Percentiles rank a stretch among this genome's conserved stretches.
Conservation (phyloP, 2,329 filamentous ascomycete genomes). For the Myriosclerotinia curreyana region DNA sequence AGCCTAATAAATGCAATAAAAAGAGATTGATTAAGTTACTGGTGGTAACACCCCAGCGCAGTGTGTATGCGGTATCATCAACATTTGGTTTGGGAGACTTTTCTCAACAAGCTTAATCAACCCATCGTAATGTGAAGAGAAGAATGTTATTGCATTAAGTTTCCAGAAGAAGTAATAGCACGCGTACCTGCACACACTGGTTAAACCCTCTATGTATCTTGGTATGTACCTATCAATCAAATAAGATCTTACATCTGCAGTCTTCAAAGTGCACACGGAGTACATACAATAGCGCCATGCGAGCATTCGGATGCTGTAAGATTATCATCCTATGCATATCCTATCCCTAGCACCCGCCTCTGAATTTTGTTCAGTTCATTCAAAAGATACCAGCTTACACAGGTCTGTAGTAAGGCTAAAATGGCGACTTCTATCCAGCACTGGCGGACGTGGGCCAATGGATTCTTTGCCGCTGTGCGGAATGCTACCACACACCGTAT, state of each 20-base stretch:
- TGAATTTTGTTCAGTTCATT: neutral
- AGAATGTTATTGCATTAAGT: neutral
- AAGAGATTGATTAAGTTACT: too few relatives aligned
- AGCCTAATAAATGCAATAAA: neutral
- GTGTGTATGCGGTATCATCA: conserved; percentile 4
- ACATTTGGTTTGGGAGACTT: conserved; percentile 6
- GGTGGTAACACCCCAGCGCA: neutral
- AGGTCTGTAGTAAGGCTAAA: conserved; percentile 1
- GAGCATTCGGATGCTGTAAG: conserved; percentile 1
- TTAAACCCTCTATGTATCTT: conserved; percentile 1
- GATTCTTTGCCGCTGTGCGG: neutral
- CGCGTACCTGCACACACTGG: neutral
- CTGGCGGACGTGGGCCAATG: neutral
- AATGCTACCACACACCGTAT: neutral
- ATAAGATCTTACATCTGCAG: neutral
- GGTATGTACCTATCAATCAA: neutral
- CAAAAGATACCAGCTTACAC: conserved; percentile 4
- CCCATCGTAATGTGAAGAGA: neutral
- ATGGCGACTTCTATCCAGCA: conserved; percentile 12
- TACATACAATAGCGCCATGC: conserved; percentile 11
- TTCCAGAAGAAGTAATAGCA: neutral
- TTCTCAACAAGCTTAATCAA: neutral
- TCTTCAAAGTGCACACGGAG: neutral
- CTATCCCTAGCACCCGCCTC: neutral
- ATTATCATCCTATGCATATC: neutral